Percentiles rank a stretch among this genome's conserved stretches.
Evolutionary conservation across 2,329 filamentous ascomycete species (phyloP).

Genomic region (Pyricularia pennisetigena): DNA sequence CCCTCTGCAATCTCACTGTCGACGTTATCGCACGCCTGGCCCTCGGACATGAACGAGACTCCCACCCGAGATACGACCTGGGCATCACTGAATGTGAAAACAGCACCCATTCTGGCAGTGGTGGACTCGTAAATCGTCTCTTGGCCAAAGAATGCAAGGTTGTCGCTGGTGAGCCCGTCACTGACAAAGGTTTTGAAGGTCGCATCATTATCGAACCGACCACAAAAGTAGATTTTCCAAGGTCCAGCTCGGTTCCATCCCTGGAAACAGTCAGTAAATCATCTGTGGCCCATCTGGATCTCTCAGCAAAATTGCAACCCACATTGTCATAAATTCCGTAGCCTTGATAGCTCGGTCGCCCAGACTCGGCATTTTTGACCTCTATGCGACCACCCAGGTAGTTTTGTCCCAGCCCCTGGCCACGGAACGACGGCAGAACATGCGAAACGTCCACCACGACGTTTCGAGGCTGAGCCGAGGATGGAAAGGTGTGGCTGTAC

Average conservation of each 20-base stretch:
- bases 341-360: constrained; percentile 40
- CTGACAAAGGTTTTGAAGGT: constrained; percentile 3
- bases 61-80: constrained; percentile 49
- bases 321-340: constrained; percentile 44
- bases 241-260: constrained; percentile 54
- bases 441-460: constrained; percentile 59
- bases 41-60: constrained; percentile 55
- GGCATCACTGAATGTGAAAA: constrained; percentile 42
- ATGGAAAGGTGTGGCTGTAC: constrained; percentile 46
- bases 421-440: constrained; percentile 47
- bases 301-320: neutral
- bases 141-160: neutral
- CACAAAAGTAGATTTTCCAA: constrained; percentile 56
- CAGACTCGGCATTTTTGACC: constrained; percentile 23
- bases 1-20: constrained; percentile 29
- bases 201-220: constrained; percentile 32
- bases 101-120: constrained; percentile 30
- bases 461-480: constrained; percentile 19
- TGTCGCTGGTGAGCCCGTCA: neutral
- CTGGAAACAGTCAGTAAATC: constrained; percentile 22
- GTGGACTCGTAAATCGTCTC: constrained; percentile 6
- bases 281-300: neutral
- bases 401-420: constrained; percentile 30
- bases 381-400: constrained; percentile 50
- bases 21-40: constrained; percentile 39